These are phyloP conservation scores for Lumnitzera racemosa DNA, from an alignment of 345 rosid species.

Conservation along the genomic window DNA sequence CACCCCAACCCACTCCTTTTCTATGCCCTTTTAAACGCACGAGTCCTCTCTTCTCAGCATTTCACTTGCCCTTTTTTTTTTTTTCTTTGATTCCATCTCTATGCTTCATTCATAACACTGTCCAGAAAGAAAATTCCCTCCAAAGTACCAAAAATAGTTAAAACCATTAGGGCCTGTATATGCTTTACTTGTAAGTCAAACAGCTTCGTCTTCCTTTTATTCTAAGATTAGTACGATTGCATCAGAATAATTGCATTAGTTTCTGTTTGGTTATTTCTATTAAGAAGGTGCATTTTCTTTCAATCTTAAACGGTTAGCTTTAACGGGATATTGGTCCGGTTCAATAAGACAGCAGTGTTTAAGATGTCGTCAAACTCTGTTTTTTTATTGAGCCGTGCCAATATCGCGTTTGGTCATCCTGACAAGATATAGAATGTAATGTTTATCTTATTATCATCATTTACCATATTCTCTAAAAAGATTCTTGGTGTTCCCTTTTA, in stretches of 20 bases:
- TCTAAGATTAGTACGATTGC: no score
- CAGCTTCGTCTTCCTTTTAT: no score
- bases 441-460: no score
- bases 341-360: conserved; percentile 51
- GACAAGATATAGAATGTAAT: no score
- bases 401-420: conserved; percentile 32
- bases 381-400: conserved; percentile 70
- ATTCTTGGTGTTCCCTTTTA: no score
- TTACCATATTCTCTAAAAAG: no score
- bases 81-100: neutral
- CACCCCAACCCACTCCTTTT: neutral
- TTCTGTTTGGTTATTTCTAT: no score
- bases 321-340: conserved; percentile 61
- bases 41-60: conserved; percentile 1
- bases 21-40: conserved; percentile 7
- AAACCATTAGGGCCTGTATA: no score
- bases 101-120: neutral
- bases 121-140: neutral
- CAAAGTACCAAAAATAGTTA: neutral
- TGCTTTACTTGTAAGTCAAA: no score
- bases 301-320: neutral
- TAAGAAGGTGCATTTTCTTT: neutral
- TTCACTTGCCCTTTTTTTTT: neutral
- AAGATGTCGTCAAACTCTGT: conserved; percentile 18
- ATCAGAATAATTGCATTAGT: no score